Base-by-base conservation (phyloP, 495 filamentous ascomycete genomes). In the Acidomyces sp. region DNA sequence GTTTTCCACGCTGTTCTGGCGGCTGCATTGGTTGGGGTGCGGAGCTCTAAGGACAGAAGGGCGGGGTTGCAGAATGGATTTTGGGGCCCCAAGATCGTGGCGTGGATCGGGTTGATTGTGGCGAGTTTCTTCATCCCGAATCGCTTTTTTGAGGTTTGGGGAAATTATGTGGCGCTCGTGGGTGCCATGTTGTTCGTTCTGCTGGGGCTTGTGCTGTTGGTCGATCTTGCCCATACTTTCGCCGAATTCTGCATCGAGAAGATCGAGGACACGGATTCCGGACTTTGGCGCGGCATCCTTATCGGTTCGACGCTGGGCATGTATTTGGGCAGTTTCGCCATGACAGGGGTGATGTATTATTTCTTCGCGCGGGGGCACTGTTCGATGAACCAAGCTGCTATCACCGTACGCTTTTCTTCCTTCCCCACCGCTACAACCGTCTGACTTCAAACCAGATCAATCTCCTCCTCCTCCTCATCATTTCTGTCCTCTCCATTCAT, bases 191-290 rank as follows among this genome's bases (percentile, higher is more conserved):
- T 95, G 26, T 97, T 97, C 71, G 71, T 97, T 7, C 71, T 97
- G 2, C 71, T 97, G 29, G 90, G 90, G 20, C 68, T 97, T 39
- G 82, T 96, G 39, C 74, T 97, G 17, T 66, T 97, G 28, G 88
- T 97, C 25, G 90, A 97, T 45, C 73, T 97, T 40, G 90, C 90
- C 4, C 92, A 97, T 57, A 82, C 82, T n/a, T 96, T 88, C 85
- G 90, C 90, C 15, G 90, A 97, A 59, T 80, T 88, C 55, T 96
- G 92, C 58, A 70, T 96, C 34, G 74, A 78, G 48, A 85, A 90
- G 67, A 95, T 97, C 47, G 92, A 96, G 52, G 74, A 82, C 30
- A 77, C 71, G 41, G 88, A 94, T 58, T 93, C 88, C 12, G 68
- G 69, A 25, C 53, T 78, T 23, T 97, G 90, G 90, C 72, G 86